Conservation (phyloP, 768 basidiomycete species). For the Ramaria sp. region DNA sequence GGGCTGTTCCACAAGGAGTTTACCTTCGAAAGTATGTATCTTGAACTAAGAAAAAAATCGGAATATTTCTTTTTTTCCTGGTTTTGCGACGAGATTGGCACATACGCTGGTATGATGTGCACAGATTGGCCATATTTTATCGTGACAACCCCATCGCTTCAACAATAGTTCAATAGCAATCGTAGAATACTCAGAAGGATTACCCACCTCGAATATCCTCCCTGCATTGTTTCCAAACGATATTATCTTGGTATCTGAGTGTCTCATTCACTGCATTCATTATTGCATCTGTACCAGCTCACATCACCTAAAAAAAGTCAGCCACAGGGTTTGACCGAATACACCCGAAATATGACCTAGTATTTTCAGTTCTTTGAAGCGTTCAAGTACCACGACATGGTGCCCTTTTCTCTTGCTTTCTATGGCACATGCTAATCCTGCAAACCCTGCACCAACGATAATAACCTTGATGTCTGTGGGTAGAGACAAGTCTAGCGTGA, state of each 20-base stretch:
- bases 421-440: constrained; percentile 21
- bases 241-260: constrained; percentile 11
- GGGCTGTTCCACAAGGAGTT: constrained; percentile 15
- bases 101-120: constrained; percentile 9
- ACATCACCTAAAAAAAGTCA: constrained; percentile 12
- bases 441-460: constrained; percentile 18
- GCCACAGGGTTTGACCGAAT: constrained; percentile 4
- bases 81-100: constrained; percentile 12
- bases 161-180: background rate
- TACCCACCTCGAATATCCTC: constrained; percentile 13
- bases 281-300: background rate
- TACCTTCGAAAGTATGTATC: constrained; percentile 16
- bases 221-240: constrained; percentile 17
- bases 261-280: background rate
- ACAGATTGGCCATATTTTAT: constrained; percentile 17
- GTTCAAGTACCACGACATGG: constrained; percentile 17
- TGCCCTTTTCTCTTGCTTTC: constrained; percentile 17
- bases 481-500: no score
- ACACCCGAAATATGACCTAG: constrained; percentile 11
- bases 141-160: background rate
- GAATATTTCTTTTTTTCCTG: constrained; percentile 15
- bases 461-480: constrained; percentile 13
- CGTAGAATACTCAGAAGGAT: constrained; percentile 10
- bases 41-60: constrained; percentile 4
- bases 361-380: constrained; percentile 12